Evolutionary conservation across 106 monocot genomes (phyloP).

Genomic region (Cymbidium sinense): DNA sequence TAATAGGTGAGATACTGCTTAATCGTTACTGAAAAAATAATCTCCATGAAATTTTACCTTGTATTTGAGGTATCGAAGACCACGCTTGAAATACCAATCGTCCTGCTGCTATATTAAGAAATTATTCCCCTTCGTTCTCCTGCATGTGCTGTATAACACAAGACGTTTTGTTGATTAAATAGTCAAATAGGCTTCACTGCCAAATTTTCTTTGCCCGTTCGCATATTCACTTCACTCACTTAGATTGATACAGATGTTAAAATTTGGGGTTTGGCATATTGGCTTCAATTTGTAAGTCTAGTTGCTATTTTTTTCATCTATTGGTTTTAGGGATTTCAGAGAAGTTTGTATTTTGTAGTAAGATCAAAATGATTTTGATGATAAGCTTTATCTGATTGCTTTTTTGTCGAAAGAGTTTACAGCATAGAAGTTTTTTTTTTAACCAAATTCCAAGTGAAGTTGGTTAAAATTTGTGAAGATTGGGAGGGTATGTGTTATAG

Average conservation of each 20-base stretch:
- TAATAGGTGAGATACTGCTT: not conserved
- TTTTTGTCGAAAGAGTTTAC: not conserved
- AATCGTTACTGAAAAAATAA: not conserved
- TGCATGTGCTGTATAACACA: no score
- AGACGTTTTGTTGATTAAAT: no score
- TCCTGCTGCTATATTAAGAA: not conserved
- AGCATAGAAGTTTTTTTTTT: not conserved
- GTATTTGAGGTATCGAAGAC: not conserved
- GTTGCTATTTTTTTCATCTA: no score
- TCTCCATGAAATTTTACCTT: not conserved
- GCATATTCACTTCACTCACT: not conserved
- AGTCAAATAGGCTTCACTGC: no score
- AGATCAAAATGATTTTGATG: not conserved
- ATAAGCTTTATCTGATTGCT: not conserved
- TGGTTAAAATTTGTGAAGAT: not conserved
- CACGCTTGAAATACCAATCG: not conserved
- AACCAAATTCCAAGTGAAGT: not conserved
- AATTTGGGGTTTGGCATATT: not conserved
- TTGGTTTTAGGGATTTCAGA: no score
- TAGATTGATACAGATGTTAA: not conserved
- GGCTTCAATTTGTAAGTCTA: no score
- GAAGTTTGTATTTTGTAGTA: not conserved
- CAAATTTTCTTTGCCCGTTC: no score
- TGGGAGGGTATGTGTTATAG: not conserved
- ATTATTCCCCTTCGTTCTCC: not conserved